Evolutionary conservation across 306 rosid genomes (phyloP).

Genomic region (Acmispon strigosus): DNA sequence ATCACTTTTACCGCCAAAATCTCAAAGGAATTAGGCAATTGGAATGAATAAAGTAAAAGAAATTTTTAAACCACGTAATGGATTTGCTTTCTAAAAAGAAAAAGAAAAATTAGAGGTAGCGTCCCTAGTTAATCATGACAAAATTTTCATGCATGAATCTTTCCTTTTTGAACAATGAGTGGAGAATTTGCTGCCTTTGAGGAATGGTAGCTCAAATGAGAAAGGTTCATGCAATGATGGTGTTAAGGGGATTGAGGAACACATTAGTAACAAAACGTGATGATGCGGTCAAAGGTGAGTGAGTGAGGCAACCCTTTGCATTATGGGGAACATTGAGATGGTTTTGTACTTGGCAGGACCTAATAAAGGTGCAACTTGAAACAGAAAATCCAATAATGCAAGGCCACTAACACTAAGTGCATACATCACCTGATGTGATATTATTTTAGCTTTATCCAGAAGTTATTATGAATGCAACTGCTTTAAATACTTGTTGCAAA

Average conservation of each 20-base stretch:
- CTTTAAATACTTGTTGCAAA: too few species aligned
- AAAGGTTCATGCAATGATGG: conserved; percentile 49
- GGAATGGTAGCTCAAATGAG: conserved; percentile 35
- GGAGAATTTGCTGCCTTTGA: conserved; percentile 36
- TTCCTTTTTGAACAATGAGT: conserved; percentile 33
- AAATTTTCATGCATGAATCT: conserved; percentile 31
- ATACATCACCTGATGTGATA: too few species aligned
- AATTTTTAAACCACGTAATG: conserved; percentile 11
- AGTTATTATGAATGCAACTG: too few species aligned
- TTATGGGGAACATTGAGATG: conserved; percentile 70
- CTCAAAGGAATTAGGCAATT: conserved; percentile 29
- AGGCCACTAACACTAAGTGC: background rate
- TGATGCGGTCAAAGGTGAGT: conserved; percentile 42
- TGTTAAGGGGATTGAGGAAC: conserved; percentile 40
- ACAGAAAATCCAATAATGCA: conserved; percentile 41
- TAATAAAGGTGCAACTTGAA: conserved; percentile 12
- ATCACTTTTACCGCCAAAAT: conserved; percentile 37
- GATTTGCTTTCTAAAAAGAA: conserved; percentile 9
- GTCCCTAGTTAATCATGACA: conserved; percentile 32
- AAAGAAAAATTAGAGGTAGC: background rate
- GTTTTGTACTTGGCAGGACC: conserved; percentile 54
- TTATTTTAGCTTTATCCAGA: too few species aligned
- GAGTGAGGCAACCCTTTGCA: conserved; percentile 22
- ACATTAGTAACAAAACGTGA: conserved; percentile 17
- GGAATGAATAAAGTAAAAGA: conserved; percentile 27